phyloP scores from a whole-genome alignment of 176 grass and related monocot genomes.

The Cenchrus americanus region DNA sequence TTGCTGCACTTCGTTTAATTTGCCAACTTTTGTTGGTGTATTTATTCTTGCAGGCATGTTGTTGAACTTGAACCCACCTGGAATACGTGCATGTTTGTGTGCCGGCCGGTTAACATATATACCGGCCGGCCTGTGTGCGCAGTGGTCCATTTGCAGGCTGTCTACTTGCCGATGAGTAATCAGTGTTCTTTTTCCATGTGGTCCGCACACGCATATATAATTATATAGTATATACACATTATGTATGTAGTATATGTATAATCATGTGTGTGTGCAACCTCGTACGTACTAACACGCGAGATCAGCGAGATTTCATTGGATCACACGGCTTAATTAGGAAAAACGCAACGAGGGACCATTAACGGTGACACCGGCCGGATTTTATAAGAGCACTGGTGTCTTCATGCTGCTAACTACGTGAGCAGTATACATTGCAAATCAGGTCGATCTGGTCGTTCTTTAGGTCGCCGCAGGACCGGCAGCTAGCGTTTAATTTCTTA shows the following conservation, averaged over 20 bases:
- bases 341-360: conserved; percentile 17
- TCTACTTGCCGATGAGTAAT: not conserved
- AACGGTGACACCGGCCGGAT: conserved; percentile 14
- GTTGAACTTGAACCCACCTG: not conserved
- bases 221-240: not conserved
- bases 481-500: not conserved
- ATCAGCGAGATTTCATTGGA: not conserved
- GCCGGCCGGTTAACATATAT: not conserved
- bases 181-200: not conserved
- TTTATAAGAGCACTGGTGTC: not conserved
- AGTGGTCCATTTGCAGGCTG: not conserved
- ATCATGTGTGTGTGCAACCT: not conserved
- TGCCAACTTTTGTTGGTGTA: conserved; percentile 17
- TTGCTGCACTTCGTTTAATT: not conserved
- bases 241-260: not conserved
- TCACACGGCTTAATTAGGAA: not conserved
- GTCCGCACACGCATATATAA: not conserved
- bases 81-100: not conserved
- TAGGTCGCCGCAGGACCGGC: not conserved
- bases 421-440: not conserved
- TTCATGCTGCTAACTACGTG: not conserved
- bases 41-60: conserved; percentile 9
- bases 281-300: not conserved
- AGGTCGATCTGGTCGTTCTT: not conserved
- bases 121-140: not conserved